A percentile compares a stretch with the other conserved stretches of the same genome.
These are phyloP conservation scores for Platanthera guangdongensis DNA, from an alignment of 106 monocot species.

Conservation along the genomic window DNA sequence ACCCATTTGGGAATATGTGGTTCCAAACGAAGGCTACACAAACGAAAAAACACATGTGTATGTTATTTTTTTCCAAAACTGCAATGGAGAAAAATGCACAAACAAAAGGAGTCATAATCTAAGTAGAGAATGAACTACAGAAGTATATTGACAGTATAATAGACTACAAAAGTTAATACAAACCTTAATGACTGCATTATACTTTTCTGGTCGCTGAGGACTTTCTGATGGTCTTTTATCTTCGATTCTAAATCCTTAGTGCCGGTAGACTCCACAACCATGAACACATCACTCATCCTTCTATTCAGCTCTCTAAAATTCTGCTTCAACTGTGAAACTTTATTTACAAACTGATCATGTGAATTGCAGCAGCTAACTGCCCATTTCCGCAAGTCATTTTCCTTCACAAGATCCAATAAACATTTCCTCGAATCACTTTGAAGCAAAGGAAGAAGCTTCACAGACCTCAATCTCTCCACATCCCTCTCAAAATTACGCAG, in stretches of 20 bases:
- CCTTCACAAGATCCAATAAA: conserved; percentile 85
- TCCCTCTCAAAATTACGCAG: conserved; percentile 61
- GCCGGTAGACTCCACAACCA: conserved; percentile 27
- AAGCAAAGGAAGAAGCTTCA: conserved; percentile 57
- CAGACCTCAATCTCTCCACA: conserved; percentile 51
- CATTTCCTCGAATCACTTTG: conserved; percentile 57
- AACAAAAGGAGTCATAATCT: background rate
- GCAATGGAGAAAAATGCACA: background rate
- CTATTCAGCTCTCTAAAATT: conserved; percentile 66
- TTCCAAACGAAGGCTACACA: no score
- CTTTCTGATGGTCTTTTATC: conserved; percentile 53
- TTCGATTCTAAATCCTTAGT: conserved; percentile 47
- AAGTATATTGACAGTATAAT: background rate
- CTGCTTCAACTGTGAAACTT: conserved; percentile 76
- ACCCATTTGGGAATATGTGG: no score
- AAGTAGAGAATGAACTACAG: background rate
- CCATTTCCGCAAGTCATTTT: conserved; percentile 57
- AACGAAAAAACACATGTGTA: no score
- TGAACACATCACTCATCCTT: conserved; percentile 46
- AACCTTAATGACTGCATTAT: conserved; percentile 93
- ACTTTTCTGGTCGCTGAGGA: conserved; percentile 71
- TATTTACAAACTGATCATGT: conserved; percentile 78
- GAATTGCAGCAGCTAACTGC: conserved; percentile 53
- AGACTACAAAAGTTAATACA: conserved; percentile 10
- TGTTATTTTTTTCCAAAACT: no score